phyloP scores from a whole-genome alignment of 345 rosid species.

The Hibiscus trionum region DNA sequence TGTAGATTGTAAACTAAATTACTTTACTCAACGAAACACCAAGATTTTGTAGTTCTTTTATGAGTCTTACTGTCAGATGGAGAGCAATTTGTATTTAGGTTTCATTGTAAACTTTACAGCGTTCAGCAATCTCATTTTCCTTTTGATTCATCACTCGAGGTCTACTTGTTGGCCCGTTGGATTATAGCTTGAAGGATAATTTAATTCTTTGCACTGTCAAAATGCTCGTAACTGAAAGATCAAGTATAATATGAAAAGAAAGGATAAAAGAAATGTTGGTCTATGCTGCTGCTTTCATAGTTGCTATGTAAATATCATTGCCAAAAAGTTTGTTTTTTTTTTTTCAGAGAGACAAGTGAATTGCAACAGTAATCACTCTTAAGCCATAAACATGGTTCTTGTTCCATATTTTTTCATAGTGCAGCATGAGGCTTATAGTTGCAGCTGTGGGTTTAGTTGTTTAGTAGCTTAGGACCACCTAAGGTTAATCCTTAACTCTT shows the following conservation, averaged over 20 bases:
- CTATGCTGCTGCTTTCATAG: neutral
- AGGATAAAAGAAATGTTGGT: neutral
- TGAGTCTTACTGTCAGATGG: neutral
- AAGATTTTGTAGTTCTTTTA: no score
- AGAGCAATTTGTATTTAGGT: neutral
- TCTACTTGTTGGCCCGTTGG: neutral
- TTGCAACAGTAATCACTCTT: neutral
- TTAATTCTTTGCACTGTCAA: neutral
- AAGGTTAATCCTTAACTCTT: neutral
- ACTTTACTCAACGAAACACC: neutral
- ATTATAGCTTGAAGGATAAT: neutral
- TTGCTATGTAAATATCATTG: neutral
- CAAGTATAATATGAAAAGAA: neutral
- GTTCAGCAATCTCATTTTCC: neutral
- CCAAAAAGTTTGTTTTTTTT: neutral
- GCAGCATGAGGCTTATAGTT: neutral
- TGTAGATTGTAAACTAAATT: neutral
- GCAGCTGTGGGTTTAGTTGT: neutral
- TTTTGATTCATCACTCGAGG: neutral
- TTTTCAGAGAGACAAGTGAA: neutral
- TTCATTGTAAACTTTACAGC: neutral
- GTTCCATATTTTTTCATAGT: neutral
- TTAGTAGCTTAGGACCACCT: neutral
- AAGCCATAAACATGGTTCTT: neutral
- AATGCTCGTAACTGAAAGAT: neutral